Percentiles rank a stretch among this genome's conserved stretches.
phyloP scores from a whole-genome alignment of 768 basidiomycete species.

The Pleurotus ostreatus region DNA sequence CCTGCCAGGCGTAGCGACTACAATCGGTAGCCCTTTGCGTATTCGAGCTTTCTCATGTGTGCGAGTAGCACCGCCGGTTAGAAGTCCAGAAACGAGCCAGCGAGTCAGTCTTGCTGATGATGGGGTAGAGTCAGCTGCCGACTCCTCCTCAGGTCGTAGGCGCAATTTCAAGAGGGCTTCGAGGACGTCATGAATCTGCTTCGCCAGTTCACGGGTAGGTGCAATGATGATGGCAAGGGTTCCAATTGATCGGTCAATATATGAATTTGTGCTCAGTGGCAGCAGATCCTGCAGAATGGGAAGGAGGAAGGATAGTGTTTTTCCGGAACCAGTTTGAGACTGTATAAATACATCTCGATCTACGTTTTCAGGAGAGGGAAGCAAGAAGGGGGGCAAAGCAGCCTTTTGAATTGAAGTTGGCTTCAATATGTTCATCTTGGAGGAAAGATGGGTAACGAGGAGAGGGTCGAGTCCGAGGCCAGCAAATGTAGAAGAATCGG shows the following conservation, averaged over 20 bases:
- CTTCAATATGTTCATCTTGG: conserved; percentile 77
- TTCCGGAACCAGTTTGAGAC: conserved; percentile 96
- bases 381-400: conserved; percentile 52
- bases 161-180: conserved; percentile 77
- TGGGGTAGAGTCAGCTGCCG: conserved; percentile 41
- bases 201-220: conserved; percentile 93
- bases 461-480: conserved; percentile 84
- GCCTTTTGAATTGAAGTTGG: conserved; percentile 91
- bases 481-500: conserved; percentile 70
- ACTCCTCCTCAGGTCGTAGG: conserved; percentile 54
- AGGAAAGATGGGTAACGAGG: conserved; percentile 69
- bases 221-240: conserved; percentile 93
- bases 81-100: conserved; percentile 90
- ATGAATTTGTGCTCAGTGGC: conserved; percentile 83
- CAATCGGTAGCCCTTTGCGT: conserved; percentile 90
- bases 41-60: conserved; percentile 94
- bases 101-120: conserved; percentile 58
- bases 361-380: conserved; percentile 28
- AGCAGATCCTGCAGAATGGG: conserved; percentile 95
- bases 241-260: conserved; percentile 92
- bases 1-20: conserved; percentile 94
- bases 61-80: conserved; percentile 92
- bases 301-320: conserved; percentile 89
- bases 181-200: conserved; percentile 95
- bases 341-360: conserved; percentile 87